Evolutionary conservation across 2,329 filamentous ascomycete genomes (phyloP).

Genomic region (Colletotrichum falcatum): DNA sequence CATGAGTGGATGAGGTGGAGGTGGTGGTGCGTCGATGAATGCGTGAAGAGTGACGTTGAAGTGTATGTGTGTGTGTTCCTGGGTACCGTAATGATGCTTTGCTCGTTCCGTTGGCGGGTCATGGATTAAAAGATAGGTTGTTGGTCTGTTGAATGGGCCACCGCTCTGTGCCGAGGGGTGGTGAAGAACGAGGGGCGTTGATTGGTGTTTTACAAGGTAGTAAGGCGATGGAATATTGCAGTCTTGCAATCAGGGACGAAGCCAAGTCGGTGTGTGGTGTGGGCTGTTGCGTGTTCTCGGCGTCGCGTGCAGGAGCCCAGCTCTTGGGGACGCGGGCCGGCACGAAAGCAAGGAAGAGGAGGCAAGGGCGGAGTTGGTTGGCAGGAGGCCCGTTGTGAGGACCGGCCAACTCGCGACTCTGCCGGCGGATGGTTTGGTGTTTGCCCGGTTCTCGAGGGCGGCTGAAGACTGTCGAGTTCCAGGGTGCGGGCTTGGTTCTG

Average conservation of each 20-base stretch:
- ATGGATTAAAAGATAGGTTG: conserved; percentile 37
- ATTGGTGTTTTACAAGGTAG: conserved; percentile 25
- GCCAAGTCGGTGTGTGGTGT: conserved; percentile 8
- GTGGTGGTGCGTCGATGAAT: not conserved
- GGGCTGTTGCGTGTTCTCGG: conserved; percentile 11
- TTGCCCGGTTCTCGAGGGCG: conserved; percentile 9
- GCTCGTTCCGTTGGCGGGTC: conserved; percentile 37
- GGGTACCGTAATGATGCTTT: conserved; percentile 35
- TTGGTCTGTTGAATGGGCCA: conserved; percentile 2
- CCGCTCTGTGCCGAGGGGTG: not conserved
- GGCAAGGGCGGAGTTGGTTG: not conserved
- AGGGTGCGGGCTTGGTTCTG: not conserved
- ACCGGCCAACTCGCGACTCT: conserved; percentile 3
- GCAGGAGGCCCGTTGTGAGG: conserved; percentile 6
- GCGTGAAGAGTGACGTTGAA: conserved; percentile 24
- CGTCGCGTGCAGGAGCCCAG: conserved; percentile 36
- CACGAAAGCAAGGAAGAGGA: conserved; percentile 28
- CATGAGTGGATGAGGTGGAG: conserved; percentile 1
- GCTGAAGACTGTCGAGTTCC: conserved; percentile 16
- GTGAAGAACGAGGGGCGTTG: conserved; percentile 5
- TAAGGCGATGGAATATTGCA: conserved; percentile 26
- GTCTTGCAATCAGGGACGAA: conserved; percentile 31
- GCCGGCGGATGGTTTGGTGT: not conserved
- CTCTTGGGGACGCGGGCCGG: conserved; percentile 35
- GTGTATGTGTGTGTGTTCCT: conserved; percentile 16